Conservation (phyloP, 2,329 filamentous ascomycete species). For the Fonsecaea pugnacius region DNA sequence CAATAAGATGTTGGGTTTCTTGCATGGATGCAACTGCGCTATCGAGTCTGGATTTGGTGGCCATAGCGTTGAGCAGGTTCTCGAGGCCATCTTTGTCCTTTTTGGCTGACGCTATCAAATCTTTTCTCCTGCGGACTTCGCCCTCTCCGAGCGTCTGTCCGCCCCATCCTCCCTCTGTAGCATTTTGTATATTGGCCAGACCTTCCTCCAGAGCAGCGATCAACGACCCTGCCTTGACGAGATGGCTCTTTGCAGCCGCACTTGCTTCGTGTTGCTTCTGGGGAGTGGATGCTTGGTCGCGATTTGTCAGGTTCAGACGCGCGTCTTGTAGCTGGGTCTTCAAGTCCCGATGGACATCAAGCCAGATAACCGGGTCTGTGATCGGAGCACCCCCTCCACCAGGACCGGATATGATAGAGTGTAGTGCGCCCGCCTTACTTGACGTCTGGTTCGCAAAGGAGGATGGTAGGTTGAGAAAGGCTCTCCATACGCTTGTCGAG, state of each 20-base stretch:
- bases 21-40: conserved; percentile 52
- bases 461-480: conserved; percentile 62
- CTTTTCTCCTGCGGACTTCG: conserved; percentile 62
- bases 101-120: conserved; percentile 60
- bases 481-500: conserved; percentile 59
- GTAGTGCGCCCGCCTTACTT: conserved; percentile 46
- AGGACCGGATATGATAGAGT: conserved; percentile 50
- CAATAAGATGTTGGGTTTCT: conserved; percentile 51
- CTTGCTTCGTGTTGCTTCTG: conserved; percentile 66
- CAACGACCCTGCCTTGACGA: conserved; percentile 61
- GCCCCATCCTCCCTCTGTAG: conserved; percentile 35
- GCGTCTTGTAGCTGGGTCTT: conserved; percentile 66
- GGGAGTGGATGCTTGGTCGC: conserved; percentile 63
- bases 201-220: conserved; percentile 63
- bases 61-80: conserved; percentile 63
- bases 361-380: conserved; percentile 62
- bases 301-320: conserved; percentile 60
- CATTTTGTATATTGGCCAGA: conserved; percentile 49
- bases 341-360: conserved; percentile 64
- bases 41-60: conserved; percentile 54
- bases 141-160: conserved; percentile 59
- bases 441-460: conserved; percentile 39
- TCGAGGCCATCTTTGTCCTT: conserved; percentile 68
- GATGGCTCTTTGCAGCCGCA: conserved; percentile 63
- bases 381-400: conserved; percentile 45